Base-by-base conservation (phyloP, 805 yeast species). In the Metschnikowia matae region DNA sequence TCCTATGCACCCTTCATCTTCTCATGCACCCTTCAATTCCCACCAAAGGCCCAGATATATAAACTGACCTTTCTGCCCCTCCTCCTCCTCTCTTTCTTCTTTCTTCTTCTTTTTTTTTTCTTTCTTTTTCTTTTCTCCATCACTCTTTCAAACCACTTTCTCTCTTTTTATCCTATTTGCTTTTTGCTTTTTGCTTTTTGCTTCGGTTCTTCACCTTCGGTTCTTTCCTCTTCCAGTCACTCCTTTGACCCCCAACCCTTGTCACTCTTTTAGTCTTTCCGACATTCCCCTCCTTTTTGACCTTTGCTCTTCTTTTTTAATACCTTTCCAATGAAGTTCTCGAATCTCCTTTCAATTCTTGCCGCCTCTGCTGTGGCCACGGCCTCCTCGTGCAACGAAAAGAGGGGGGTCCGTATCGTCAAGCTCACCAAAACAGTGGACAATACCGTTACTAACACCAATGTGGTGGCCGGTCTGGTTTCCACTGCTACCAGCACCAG, bases 351-450 rank as follows among this genome's bases (percentile, higher is more conserved):
- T 32, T 49, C 57, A 10, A 43, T 54, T 40, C 51, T 57, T 38
- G 40, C 46, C 10, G 41, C 48, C 31, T 48, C 49, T 31, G 31
- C 48, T 6, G 29, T 39, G 3, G 44, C 53, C 6, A 21, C 44
- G 13, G 54, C 58, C 18, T 48, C 29, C 29, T 26, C 29, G 4
- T 26, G 50, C 15, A 39, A 48, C 23, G 48, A 44, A 15, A 51
- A 57, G 45, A 50, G 59, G 37, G 57, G 44, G 10, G 53, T 51
- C 13, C 69, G 69, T 20, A 53, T 67, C 32, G 68, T 71, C 40
- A 66, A 65, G 40, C 54, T 70, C 47, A 65, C 65, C 50, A 64
- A 66, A 13, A 71, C 76, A 14, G 69, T 68, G 15, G 68, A 70
- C 44, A 62, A 69, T 35, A 57, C 62, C 15, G 60, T 65, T 37